Base-by-base conservation (phyloP, 768 basidiomycete species). In the Russula ochroleuca region DNA sequence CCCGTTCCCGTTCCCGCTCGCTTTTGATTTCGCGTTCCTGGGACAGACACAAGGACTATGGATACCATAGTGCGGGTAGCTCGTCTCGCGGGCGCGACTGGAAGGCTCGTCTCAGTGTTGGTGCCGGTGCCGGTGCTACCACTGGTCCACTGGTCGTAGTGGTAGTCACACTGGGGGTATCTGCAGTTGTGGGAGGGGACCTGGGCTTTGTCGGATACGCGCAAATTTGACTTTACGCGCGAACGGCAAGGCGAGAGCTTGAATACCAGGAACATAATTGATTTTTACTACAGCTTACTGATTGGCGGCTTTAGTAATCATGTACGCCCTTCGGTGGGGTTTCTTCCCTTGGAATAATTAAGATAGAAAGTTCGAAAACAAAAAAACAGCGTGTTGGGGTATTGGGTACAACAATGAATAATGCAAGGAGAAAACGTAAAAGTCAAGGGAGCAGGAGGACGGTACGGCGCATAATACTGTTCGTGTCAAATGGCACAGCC, bases 151-250 rank as follows among this genome's bases (percentile, higher is more conserved):
- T 14, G 11, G 31, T 21, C 35, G 25, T 11, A 40, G 40, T 40
- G 19, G 41, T 41, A 10, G 17, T 6, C 25, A 31, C 31, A 25
- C 40, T 19, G 41, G 41, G 5, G 35, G 47, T 28, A 5, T 37
- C 4, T 28, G 21, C 21, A 19, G 21, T 13, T 1, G 3, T 10
- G 47, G 21, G 40, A 54, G 43, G 19, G 54, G 7, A 4, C 15
- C 15, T 28, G 28, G 28, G 28, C 28, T 5, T 5, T 2, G 3
- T 8, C 5, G 55, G 48, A 43, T 21, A 56, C 6, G 38, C 54
- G 54, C 31, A 43, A 57, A 10, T 57, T 50, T 21, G 61, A 62
- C 25, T 62, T 41, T 51, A 19, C 48, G 61, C 48, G 48, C 2
- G 61, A 57, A 6, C 54, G 61, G 15, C 5, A 14, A 49, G 55